Conservation (phyloP, 257 asterid genomes). For the Nemophila menziesii region DNA sequence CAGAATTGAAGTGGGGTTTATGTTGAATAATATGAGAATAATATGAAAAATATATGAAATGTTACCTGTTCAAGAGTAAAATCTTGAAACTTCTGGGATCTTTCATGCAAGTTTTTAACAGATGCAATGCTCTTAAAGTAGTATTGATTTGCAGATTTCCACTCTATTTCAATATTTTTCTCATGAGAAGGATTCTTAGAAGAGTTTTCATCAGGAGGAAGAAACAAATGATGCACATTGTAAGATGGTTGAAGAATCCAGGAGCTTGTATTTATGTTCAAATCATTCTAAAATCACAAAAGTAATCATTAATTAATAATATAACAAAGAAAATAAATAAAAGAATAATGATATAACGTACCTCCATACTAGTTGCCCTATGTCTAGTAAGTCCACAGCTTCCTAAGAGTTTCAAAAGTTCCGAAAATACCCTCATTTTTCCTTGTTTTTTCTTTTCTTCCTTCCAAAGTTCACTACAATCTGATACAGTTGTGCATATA, state of each 20-base stretch:
- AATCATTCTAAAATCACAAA: constrained; percentile 29
- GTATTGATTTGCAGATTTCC: constrained; percentile 58
- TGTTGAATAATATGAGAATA: too few relatives aligned
- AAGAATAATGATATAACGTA: constrained; percentile 14
- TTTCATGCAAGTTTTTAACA: constrained; percentile 43
- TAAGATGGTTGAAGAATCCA: constrained; percentile 89
- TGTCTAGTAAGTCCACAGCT: constrained; percentile 69
- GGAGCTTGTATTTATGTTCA: constrained; percentile 17
- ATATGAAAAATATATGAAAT: background rate
- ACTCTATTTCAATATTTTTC: constrained; percentile 23
- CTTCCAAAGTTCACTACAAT: constrained; percentile 57
- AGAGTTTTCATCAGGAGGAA: constrained; percentile 20
- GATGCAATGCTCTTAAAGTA: constrained; percentile 85
- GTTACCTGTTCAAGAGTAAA: constrained; percentile 70
- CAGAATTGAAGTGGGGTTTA: background rate
- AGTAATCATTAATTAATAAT: constrained; percentile 1
- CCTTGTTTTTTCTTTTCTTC: constrained; percentile 48
- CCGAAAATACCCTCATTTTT: constrained; percentile 61
- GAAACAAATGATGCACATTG: constrained; percentile 62
- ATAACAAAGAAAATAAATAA: background rate
- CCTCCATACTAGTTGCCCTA: constrained; percentile 43
- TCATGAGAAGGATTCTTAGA: constrained; percentile 21
- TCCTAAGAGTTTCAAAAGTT: constrained; percentile 60
- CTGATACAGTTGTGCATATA: constrained; percentile 33
- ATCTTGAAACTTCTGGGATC: constrained; percentile 59